Base-by-base conservation (phyloP, 2,329 filamentous ascomycete species). In the Arthrobotrys entomopaga region DNA sequence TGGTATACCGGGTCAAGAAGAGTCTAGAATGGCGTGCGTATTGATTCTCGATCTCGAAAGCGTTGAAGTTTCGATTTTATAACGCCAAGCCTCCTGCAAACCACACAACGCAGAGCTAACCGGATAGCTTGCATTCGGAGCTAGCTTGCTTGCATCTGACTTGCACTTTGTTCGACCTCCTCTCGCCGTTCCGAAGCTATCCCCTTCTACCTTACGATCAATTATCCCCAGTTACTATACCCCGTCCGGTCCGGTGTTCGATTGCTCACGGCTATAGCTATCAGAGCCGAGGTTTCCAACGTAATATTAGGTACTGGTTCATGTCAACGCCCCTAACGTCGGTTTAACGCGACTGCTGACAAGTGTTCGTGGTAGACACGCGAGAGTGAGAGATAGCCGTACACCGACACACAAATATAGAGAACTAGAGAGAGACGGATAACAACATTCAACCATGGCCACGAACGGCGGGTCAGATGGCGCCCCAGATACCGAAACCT, bases 71-170 rank as follows among this genome's bases (percentile, higher is more conserved):
- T 34, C 6, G 29, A 34, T 34, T 74, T 74, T 67, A 66, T 63
- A 66, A 20, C 48, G 67, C 67, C 67, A 66, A 73, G 65, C 54
- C 26, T 53, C 22, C 43, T 19, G 29, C 69, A 66, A 73, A 73
- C 69, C 60, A 66, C 61, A 66, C 70, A 74, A 74, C 70, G 49
- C 70, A 74, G 15, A 34, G 43, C 48, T 38, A 24, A 29, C 56
- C 24, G 58, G 61, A 65, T 43, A 73, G 67, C 67, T n/a, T 73
- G 63, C 70, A 66, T 64, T 42, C 70, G 63, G 54, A 73, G 69
- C 69, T 61, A 24, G 57, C 57, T 66, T 13, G n/a, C n/a, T n/a
- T n/a, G n/a, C n/a, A 40, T 61, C 48, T 56, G 56, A 54, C 53
- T 54, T 52, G 50, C 60, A 66, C 65, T 50, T 22, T 34, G 20